phyloP scores from a whole-genome alignment of 2,329 filamentous ascomycete species.

The Aspergillus sp. region DNA sequence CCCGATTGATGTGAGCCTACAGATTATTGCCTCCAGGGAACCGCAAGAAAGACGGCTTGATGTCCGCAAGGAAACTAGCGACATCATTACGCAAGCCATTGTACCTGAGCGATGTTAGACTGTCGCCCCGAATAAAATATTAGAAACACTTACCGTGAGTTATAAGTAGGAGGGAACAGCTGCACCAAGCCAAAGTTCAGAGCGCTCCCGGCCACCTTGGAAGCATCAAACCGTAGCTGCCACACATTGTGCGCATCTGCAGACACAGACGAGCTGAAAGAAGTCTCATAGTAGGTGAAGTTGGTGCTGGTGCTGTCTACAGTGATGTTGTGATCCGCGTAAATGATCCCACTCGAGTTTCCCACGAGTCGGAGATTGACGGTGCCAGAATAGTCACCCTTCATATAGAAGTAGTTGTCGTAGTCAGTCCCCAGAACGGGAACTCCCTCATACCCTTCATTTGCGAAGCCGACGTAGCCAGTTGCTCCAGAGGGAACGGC shows the following conservation, averaged over 20 bases:
- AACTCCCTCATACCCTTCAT: constrained; percentile 45
- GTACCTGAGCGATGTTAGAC: constrained; percentile 14
- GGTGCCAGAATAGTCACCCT: constrained; percentile 30
- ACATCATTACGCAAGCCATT: constrained; percentile 63
- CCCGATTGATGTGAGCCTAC: constrained; percentile 19
- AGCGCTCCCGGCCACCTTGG: constrained; percentile 21
- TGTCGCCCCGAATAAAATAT: background rate
- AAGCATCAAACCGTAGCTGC: constrained; percentile 31
- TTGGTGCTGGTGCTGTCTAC: constrained; percentile 22
- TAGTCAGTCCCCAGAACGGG: constrained; percentile 33
- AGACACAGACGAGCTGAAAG: constrained; percentile 25
- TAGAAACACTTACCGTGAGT: constrained; percentile 15
- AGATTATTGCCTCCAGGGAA: constrained; percentile 69
- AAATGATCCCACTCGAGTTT: constrained; percentile 25
- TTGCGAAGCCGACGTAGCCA: constrained; percentile 43
- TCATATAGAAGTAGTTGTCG: constrained; percentile 36
- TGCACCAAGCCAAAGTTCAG: constrained; percentile 32
- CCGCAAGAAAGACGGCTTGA: constrained; percentile 61
- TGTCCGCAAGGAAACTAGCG: constrained; percentile 53
- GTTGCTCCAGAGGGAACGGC: constrained; percentile 24
- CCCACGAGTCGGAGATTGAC: constrained; percentile 32
- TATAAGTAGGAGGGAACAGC: constrained; percentile 31
- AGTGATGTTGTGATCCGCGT: constrained; percentile 30
- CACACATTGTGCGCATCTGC: constrained; percentile 32
- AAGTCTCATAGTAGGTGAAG: constrained; percentile 27